These are phyloP conservation scores for Xerocomus brunneocitrinus DNA, from an alignment of 768 basidiomycete genomes.

Conservation along the genomic window DNA sequence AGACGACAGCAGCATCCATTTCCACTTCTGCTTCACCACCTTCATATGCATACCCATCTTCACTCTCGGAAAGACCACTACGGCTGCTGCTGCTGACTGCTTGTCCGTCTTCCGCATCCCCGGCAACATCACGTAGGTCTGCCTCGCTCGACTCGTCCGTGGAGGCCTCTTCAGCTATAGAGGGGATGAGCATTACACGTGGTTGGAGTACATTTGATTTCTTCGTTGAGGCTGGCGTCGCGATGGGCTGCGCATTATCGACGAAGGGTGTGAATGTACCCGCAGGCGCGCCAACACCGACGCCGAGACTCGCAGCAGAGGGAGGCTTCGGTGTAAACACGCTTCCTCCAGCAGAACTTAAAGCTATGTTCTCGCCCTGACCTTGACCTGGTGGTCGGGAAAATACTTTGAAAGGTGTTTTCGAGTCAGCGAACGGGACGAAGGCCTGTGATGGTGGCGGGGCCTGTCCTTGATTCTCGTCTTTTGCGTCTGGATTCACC, in stretches of 20 bases:
- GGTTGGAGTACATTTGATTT: slow-evolving; percentile 18
- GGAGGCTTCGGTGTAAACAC: slow-evolving; percentile 45
- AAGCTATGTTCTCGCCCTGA: slow-evolving; percentile 35
- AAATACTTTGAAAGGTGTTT: slow-evolving; percentile 57
- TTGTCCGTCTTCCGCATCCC: slow-evolving; percentile 23
- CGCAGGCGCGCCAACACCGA: slow-evolving; percentile 1
- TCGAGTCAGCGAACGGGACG: slow-evolving; percentile 36
- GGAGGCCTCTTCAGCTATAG: slow-evolving; percentile 24
- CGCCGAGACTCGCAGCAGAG: slow-evolving; percentile 6
- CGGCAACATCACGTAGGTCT: slow-evolving; percentile 5
- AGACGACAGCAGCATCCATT: slow-evolving; percentile 22
- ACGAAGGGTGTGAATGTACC: slow-evolving; percentile 38
- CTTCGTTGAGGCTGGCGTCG: slow-evolving; percentile 18
- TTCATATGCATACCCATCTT: slow-evolving; percentile 32
- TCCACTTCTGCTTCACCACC: slow-evolving; percentile 25
- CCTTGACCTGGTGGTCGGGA: slow-evolving; percentile 52
- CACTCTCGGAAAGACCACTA: slow-evolving; percentile 31
- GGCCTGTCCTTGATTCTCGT: slow-evolving; percentile 15
- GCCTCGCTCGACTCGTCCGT: slow-evolving; percentile 33
- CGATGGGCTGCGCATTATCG: slow-evolving; percentile 18
- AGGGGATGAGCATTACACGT: slow-evolving; percentile 13
- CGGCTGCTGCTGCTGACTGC: slow-evolving; percentile 25
- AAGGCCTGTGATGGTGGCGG: slow-evolving; percentile 34
- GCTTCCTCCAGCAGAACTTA: slow-evolving; percentile 16
- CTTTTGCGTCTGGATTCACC: slow-evolving; percentile 12